Evolutionary conservation across 495 filamentous ascomycete genomes (phyloP), one percentile per base, ranked within the genome.

Genomic region (Penicilliopsis zonata): DNA sequence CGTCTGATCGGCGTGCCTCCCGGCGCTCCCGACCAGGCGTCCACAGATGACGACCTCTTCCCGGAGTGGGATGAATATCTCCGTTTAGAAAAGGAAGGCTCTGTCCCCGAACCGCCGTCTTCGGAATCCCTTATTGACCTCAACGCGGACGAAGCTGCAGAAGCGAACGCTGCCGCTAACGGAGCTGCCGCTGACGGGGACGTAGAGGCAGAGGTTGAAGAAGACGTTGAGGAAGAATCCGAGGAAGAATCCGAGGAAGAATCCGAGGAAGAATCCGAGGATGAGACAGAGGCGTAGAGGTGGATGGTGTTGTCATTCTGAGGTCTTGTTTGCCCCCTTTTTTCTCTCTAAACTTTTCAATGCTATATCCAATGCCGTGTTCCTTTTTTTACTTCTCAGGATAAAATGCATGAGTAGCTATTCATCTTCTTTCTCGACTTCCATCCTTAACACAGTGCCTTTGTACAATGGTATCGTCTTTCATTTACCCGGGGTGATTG

Each of bases 21-120:
- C 2, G 63, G 56, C 31, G 65, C 48, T 3, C 65, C 63, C 2
- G 63, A 57, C 14, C 47, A 58, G 12, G 31, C 42, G n/a, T 67
- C 64, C 4, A 80, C 86, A 27, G 90, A 98, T 44, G 82, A 80
- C 28, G 90, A 94, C 24, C 62, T 98, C 32, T 98, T 95, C 62
- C 87, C 88, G 0, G 85, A 94, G 44, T 96, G 87, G 88, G 82
- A 90, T 0, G 83, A 88, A 53, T 94, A 80, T 61, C 49, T 95
- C 43, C 70, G 62, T 45, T 45, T 94, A 30, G 90, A 95, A 63
- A 75, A 67, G 42, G 76, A 86, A 42, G 76, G 76, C 0, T 42
- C 37, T 12, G 47, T 42, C 4, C 47, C 54, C n/a, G 55, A 59
- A 25, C 58, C 58, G 2, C 44, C 58, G 5, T 60, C 57, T 6